Conservation (phyloP, 2,329 filamentous ascomycete genomes). For the Colletotrichum sp. region DNA sequence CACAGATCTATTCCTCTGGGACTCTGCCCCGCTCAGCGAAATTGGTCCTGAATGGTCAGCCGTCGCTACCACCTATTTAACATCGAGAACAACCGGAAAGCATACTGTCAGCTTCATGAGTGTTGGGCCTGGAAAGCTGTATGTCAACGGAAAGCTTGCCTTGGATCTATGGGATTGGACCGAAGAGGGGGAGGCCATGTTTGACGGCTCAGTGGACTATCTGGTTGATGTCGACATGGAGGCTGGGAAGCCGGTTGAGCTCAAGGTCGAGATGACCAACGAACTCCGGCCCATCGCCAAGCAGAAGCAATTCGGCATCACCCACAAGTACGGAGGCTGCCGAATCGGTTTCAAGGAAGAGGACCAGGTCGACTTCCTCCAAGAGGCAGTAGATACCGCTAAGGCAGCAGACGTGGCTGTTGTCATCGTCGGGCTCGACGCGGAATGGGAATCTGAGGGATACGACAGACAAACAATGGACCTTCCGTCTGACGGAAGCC, state of each 20-base stretch:
- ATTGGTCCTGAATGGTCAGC: slow-evolving; percentile 70
- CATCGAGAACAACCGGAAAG: slow-evolving; percentile 61
- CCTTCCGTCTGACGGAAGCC: slow-evolving; percentile 63
- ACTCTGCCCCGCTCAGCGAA: slow-evolving; percentile 65
- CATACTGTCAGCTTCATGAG: slow-evolving; percentile 73
- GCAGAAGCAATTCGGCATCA: slow-evolving; percentile 60
- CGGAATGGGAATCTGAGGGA: slow-evolving; percentile 78
- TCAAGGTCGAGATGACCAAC: slow-evolving; percentile 70
- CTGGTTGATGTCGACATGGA: slow-evolving; percentile 65
- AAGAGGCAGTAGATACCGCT: slow-evolving; percentile 68
- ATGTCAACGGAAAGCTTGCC: slow-evolving; percentile 62
- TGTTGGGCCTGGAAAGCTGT: slow-evolving; percentile 68
- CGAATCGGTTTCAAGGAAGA: slow-evolving; percentile 74
- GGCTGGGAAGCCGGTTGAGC: slow-evolving; percentile 62
- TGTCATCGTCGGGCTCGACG: slow-evolving; percentile 72
- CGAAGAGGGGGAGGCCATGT: slow-evolving; percentile 73
- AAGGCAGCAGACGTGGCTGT: slow-evolving; percentile 69
- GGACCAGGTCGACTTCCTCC: slow-evolving; percentile 65
- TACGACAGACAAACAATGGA: slow-evolving; percentile 77
- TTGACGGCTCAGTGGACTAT: slow-evolving; percentile 70
- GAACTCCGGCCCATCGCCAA: slow-evolving; percentile 67
- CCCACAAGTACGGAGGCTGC: slow-evolving; percentile 73
- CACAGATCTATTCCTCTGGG: slow-evolving; percentile 74
- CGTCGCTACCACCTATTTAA: slow-evolving; percentile 64
- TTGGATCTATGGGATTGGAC: slow-evolving; percentile 74